These are phyloP conservation scores for Talaromyces sp. DNA, from an alignment of 2,329 filamentous ascomycete genomes.

Conservation along the genomic window DNA sequence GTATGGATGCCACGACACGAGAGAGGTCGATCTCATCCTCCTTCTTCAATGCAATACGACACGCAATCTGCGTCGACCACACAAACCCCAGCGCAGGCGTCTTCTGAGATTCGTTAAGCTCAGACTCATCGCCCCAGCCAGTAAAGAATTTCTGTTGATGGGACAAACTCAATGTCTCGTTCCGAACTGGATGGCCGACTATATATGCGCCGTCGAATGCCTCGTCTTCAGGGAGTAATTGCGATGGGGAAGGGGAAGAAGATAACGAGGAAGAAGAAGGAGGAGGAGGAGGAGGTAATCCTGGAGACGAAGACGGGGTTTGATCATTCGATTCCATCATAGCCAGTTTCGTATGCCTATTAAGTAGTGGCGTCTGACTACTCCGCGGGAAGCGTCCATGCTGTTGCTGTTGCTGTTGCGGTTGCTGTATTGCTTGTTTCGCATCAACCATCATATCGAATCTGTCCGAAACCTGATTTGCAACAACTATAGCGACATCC, in stretches of 20 bases:
- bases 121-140: conserved; percentile 73
- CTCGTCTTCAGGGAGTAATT: conserved; percentile 26
- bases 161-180: conserved; percentile 64
- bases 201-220: conserved; percentile 31
- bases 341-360: background rate
- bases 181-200: conserved; percentile 34
- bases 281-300: too few species aligned
- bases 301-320: conserved; percentile 4
- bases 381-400: background rate
- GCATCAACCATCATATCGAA: conserved; percentile 47
- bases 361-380: background rate
- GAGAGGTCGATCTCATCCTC: conserved; percentile 48
- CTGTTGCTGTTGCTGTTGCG: background rate
- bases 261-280: background rate
- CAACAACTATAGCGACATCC: conserved; percentile 78
- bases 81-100: conserved; percentile 82
- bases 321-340: background rate
- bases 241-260: conserved; percentile 24
- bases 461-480: conserved; percentile 92
- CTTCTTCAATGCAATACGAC: conserved; percentile 75
- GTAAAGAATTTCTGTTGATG: conserved; percentile 95
- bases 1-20: conserved; percentile 10
- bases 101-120: conserved; percentile 50
- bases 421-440: too few species aligned
- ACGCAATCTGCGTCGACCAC: conserved; percentile 85